phyloP scores from a whole-genome alignment of 805 yeast species.

The Suhomyces sp. region DNA sequence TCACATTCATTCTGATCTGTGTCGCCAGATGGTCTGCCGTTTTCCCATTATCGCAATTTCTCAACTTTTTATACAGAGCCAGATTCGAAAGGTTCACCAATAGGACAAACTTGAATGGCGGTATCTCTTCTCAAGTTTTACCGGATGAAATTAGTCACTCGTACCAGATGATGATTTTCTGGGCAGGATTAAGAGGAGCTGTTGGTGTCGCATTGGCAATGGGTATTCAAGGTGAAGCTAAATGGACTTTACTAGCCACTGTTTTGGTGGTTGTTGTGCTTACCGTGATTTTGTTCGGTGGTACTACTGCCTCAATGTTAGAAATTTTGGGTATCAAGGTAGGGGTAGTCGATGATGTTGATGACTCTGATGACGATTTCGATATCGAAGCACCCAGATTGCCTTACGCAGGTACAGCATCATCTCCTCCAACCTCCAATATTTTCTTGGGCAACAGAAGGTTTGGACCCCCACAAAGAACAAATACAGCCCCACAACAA shows the following conservation, averaged over 20 bases:
- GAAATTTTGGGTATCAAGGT: slow-evolving; percentile 91
- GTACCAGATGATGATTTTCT: slow-evolving; percentile 97
- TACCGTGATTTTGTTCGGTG: slow-evolving; percentile 95
- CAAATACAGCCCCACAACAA: slow-evolving; percentile 7
- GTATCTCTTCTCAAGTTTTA: slow-evolving; percentile 39
- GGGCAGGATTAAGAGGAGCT: slow-evolving; percentile 99
- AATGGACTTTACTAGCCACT: slow-evolving; percentile 85
- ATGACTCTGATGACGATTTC: slow-evolving; percentile 89
- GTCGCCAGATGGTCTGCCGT: slow-evolving; percentile 97
- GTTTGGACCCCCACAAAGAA: slow-evolving; percentile 14
- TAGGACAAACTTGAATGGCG: slow-evolving; percentile 34
- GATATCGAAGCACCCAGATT: slow-evolving; percentile 76
- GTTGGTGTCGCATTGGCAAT: slow-evolving; percentile 99
- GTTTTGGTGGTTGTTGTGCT: slow-evolving; percentile 94
- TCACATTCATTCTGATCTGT: slow-evolving; percentile 87
- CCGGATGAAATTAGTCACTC: slow-evolving; percentile 92
- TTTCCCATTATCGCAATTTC: slow-evolving; percentile 82
- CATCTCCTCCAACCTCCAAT: slow-evolving; percentile 9
- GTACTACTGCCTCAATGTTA: slow-evolving; percentile 97
- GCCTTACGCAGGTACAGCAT: slow-evolving; percentile 17
- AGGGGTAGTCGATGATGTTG: slow-evolving; percentile 76
- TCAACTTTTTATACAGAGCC: slow-evolving; percentile 74
- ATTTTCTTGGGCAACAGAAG: slow-evolving; percentile 25
- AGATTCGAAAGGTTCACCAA: slow-evolving; percentile 45
- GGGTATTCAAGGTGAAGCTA: slow-evolving; percentile 94